Evolutionary conservation across 164 flowering plant genomes (phyloP).

Genomic region (Houttuynia cordata): DNA sequence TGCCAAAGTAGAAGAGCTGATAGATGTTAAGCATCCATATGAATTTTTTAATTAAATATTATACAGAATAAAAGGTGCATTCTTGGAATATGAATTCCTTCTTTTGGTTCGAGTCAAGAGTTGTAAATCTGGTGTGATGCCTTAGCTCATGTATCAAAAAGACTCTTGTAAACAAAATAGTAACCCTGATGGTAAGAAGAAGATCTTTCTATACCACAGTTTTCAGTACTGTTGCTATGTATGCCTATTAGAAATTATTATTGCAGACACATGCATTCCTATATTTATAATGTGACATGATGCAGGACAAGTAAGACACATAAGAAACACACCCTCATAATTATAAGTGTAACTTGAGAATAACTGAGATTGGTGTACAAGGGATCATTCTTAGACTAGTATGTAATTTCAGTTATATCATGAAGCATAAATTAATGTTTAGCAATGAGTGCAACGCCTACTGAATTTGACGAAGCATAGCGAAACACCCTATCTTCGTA

Average conservation of each 20-base stretch:
- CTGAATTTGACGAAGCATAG: conserved; percentile 78
- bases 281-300: too few species aligned
- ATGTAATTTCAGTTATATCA: too few species aligned
- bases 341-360: too few species aligned
- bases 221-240: background rate
- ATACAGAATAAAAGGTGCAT: background rate
- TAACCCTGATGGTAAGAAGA: background rate
- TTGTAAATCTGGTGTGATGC: background rate
- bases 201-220: too few species aligned
- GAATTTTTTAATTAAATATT: too few species aligned
- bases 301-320: too few species aligned
- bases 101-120: background rate
- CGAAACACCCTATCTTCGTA: conserved; percentile 91
- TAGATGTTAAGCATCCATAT: background rate
- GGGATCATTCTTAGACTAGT: background rate
- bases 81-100: background rate
- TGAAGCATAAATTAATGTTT: too few species aligned
- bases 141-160: background rate
- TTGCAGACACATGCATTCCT: too few species aligned
- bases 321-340: too few species aligned
- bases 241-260: background rate
- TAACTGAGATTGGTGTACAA: too few species aligned
- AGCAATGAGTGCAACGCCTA: conserved; percentile 14
- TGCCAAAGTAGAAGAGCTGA: too few species aligned
- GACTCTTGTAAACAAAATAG: background rate